These are phyloP conservation scores for Dichotomocladium elegans DNA, from an alignment of 371 early-diverging fungal species.

Conservation along the genomic window DNA sequence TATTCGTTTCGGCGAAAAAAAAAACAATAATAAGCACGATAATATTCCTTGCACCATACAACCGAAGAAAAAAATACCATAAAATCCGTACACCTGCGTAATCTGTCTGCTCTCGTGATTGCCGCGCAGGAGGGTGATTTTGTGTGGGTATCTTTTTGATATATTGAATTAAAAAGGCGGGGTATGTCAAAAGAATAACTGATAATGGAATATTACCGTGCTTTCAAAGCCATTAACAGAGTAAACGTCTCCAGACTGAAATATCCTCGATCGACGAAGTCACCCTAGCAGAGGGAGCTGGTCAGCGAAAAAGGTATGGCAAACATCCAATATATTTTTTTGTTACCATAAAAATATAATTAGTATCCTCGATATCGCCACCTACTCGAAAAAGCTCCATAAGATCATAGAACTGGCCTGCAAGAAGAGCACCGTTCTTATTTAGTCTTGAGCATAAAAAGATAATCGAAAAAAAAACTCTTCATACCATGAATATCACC, in stretches of 20 bases:
- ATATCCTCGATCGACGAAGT: conserved; percentile 99
- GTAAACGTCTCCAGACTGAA: conserved; percentile 99
- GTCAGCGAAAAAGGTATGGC: not conserved
- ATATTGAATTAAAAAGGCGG: no score
- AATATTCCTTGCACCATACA: not conserved
- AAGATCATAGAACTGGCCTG: conserved; percentile 97
- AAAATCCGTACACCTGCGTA: conserved; percentile 99
- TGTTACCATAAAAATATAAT: conserved; percentile 96
- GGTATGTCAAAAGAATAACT: not conserved
- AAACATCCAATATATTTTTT: not conserved
- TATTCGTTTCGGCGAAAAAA: no score
- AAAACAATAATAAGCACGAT: not conserved
- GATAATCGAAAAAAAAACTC: not conserved
- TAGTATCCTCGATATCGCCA: conserved; percentile 97
- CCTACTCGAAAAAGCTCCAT: conserved; percentile 98
- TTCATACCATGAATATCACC: conserved; percentile 95
- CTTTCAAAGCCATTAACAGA: conserved; percentile 93
- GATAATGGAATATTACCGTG: conserved; percentile 69
- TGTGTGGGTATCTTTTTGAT: conserved; percentile 70
- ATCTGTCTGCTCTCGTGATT: conserved; percentile 99
- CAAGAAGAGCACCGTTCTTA: no score
- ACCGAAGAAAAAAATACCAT: conserved; percentile 39
- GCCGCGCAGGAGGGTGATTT: conserved; percentile 97
- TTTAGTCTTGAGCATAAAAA: no score
- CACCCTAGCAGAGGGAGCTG: no score